Percentiles rank a stretch among this genome's conserved stretches.
Conservation (phyloP, 371 early-diverging fungal genomes). For the Actinomucor elegans region DNA sequence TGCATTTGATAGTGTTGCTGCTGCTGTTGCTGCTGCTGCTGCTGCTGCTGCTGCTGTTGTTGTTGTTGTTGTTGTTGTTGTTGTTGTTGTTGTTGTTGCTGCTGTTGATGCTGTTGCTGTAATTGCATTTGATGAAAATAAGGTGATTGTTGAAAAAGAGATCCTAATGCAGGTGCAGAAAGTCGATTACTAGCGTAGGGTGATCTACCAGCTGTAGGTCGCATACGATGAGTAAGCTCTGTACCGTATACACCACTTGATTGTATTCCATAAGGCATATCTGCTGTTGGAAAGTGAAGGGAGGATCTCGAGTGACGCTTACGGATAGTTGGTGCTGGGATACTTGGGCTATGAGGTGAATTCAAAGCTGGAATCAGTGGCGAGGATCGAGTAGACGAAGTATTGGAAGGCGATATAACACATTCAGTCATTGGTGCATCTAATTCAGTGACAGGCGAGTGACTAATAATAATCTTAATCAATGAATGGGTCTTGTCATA, state of each 20-base stretch:
- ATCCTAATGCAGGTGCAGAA: slow-evolving; percentile 29
- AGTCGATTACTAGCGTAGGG: slow-evolving; percentile 27
- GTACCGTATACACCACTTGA: not conserved
- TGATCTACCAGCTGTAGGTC: slow-evolving; percentile 7
- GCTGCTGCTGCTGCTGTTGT: slow-evolving; percentile 9
- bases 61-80: slow-evolving; percentile 4
- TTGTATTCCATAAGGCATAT: slow-evolving; percentile 9
- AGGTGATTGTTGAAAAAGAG: slow-evolving; percentile 21
- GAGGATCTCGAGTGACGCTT: slow-evolving; percentile 20
- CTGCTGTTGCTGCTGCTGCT: slow-evolving; percentile 2
- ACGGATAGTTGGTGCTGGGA: slow-evolving; percentile 6
- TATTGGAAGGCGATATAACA: slow-evolving; percentile 16
- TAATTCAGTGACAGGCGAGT: slow-evolving; percentile 23
- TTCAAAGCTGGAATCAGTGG: slow-evolving; percentile 14
- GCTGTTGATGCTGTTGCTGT: slow-evolving; percentile 15
- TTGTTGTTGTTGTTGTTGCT: slow-evolving; percentile 1
- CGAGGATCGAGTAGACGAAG: slow-evolving; percentile 23
- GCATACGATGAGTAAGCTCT: slow-evolving; percentile 13
- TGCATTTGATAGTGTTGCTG: not conserved
- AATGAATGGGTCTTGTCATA: slow-evolving; percentile 10
- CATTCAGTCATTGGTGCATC: not conserved
- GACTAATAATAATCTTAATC: slow-evolving; percentile 1
- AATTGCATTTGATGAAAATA: slow-evolving; percentile 15
- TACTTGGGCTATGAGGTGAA: slow-evolving; percentile 19
- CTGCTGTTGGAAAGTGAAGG: slow-evolving; percentile 7